A percentile compares a stretch with the other conserved stretches of the same genome.
phyloP scores from a whole-genome alignment of 768 basidiomycete genomes.

The Rhizopogon sp. region DNA sequence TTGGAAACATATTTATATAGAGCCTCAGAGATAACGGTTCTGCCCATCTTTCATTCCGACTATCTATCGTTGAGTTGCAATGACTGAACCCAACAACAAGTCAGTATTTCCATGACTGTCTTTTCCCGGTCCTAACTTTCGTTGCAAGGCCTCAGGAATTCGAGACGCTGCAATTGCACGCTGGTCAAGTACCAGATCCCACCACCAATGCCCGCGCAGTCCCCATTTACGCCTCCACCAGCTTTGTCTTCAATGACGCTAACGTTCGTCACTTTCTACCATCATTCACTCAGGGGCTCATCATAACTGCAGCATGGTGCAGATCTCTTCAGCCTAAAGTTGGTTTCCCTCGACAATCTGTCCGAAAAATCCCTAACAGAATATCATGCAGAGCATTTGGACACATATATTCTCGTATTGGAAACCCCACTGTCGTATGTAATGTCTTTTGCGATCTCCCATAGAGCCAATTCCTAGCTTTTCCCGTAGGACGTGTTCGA shows the following conservation, averaged over 20 bases:
- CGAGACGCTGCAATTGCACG: slow-evolving; percentile 61
- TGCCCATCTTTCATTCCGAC: neutral
- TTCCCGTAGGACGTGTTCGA: slow-evolving; percentile 55
- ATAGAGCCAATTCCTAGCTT: neutral
- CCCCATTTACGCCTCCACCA: slow-evolving; percentile 56
- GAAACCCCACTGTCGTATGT: slow-evolving; percentile 53
- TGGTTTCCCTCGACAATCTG: neutral
- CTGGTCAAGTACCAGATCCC: slow-evolving; percentile 48
- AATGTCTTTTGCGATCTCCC: neutral
- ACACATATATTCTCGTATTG: slow-evolving; percentile 50
- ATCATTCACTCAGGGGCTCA: slow-evolving; percentile 1
- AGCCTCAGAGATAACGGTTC: neutral
- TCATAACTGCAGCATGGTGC: slow-evolving; percentile 41
- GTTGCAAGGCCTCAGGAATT: slow-evolving; percentile 40
- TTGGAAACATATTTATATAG: neutral
- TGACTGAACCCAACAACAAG: slow-evolving; percentile 23
- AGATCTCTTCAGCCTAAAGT: slow-evolving; percentile 46
- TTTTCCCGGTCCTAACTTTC: neutral
- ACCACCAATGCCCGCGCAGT: slow-evolving; percentile 56
- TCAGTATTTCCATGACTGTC: neutral
- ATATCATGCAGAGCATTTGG: slow-evolving; percentile 30
- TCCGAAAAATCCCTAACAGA: neutral
- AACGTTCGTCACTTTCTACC: slow-evolving; percentile 26
- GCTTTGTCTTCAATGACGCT: slow-evolving; percentile 53
- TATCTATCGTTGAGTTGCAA: neutral